Percentiles rank a stretch among this genome's conserved stretches.
Evolutionary conservation across 306 rosid species (phyloP).

Genomic region (Gleditsia sinensis): DNA sequence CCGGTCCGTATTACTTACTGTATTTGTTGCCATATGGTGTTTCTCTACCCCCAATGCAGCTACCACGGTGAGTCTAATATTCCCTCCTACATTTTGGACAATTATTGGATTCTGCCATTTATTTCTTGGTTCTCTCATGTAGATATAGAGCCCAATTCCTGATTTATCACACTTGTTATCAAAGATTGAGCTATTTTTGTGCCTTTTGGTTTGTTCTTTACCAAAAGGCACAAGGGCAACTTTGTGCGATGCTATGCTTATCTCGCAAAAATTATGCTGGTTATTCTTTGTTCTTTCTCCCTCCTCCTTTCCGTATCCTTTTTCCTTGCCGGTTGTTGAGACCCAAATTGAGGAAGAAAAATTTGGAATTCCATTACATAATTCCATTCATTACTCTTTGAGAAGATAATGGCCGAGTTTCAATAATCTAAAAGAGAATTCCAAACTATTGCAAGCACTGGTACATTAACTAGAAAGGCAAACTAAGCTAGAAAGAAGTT

Average conservation of each 20-base stretch:
- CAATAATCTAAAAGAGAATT: neutral
- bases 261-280: constrained; percentile 49
- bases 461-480: constrained; percentile 16
- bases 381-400: constrained; percentile 20
- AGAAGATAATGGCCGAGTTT: constrained; percentile 44
- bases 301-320: too few species aligned
- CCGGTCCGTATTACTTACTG: neutral
- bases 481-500: neutral
- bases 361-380: constrained; percentile 36
- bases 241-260: constrained; percentile 35
- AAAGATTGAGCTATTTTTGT: neutral
- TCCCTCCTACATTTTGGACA: neutral
- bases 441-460: too few species aligned
- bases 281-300: constrained; percentile 33
- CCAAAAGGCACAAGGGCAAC: constrained; percentile 24
- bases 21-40: neutral
- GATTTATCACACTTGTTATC: too few species aligned
- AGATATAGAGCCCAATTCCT: too few species aligned
- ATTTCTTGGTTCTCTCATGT: constrained; percentile 23
- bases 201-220: neutral
- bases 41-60: neutral
- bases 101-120: neutral
- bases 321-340: too few species aligned
- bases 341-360: too few species aligned
- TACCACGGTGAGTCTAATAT: neutral